Percentiles rank a stretch among this genome's conserved stretches.
Conservation (phyloP, 1,284 basidiomycete genomes). For the Microbotryomycetes sp. region DNA sequence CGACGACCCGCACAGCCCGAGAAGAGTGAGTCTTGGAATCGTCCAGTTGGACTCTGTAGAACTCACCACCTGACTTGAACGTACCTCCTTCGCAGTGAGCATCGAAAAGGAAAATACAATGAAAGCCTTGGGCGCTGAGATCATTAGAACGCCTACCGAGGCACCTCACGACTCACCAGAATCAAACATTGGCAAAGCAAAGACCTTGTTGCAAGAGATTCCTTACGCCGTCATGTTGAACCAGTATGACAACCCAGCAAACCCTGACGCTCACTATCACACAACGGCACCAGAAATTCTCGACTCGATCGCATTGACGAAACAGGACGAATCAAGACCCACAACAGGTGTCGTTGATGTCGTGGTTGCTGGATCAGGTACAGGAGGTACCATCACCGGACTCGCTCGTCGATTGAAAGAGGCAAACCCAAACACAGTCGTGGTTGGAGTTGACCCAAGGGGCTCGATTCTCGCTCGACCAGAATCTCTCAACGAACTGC, state of each 20-base stretch:
- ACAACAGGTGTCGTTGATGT: constrained; percentile 63
- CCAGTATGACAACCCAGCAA: constrained; percentile 59
- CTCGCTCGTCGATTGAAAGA: constrained; percentile 75
- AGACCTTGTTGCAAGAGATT: constrained; percentile 67
- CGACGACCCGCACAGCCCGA: neutral
- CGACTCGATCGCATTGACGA: constrained; percentile 41
- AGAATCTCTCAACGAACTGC: constrained; percentile 53
- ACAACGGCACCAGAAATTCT: constrained; percentile 87
- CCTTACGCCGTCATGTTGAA: constrained; percentile 84
- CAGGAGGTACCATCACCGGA: constrained; percentile 89
- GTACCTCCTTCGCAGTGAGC: constrained; percentile 53
- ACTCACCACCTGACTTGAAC: no score
- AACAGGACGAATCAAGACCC: constrained; percentile 46
- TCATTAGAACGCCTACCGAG: constrained; percentile 87
- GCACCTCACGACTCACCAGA: constrained; percentile 78
- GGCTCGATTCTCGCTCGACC: constrained; percentile 82
- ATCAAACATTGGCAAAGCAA: constrained; percentile 77
- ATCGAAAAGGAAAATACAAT: constrained; percentile 90
- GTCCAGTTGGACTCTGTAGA: no score
- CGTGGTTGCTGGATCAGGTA: constrained; percentile 83
- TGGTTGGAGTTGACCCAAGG: constrained; percentile 89
- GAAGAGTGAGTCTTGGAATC: neutral
- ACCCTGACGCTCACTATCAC: constrained; percentile 81
- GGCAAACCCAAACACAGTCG: constrained; percentile 52
- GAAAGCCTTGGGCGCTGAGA: constrained; percentile 79